These are phyloP conservation scores for Colletotrichum echinochloae DNA, from an alignment of 2,329 filamentous ascomycete species.

Conservation along the genomic window DNA sequence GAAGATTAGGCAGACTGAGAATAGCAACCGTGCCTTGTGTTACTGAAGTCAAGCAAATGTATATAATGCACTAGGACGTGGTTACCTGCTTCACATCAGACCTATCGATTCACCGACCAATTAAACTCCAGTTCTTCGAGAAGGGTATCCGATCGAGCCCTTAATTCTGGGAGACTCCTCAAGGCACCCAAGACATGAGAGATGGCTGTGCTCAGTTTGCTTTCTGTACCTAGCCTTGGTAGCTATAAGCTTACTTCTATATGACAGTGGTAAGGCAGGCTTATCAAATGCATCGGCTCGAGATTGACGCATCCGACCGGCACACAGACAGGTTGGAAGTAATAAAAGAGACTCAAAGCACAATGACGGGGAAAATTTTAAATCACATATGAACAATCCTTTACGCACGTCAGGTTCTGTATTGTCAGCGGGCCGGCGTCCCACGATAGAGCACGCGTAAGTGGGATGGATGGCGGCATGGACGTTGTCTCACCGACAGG, in stretches of 20 bases:
- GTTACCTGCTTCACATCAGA: neutral
- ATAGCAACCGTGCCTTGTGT: neutral
- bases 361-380: too few species aligned
- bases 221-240: too few species aligned
- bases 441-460: neutral
- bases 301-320: neutral
- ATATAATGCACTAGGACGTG: neutral
- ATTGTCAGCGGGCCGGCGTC: neutral
- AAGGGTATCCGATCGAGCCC: neutral
- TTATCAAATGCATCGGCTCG: neutral
- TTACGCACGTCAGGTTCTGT: too few species aligned
- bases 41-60: neutral
- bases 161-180: neutral
- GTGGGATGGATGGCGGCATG: neutral
- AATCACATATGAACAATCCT: neutral
- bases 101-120: neutral
- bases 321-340: too few species aligned
- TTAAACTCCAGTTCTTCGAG: neutral
- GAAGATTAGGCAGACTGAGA: neutral
- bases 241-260: too few species aligned
- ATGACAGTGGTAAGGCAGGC: neutral
- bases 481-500: constrained; percentile 7
- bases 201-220: neutral
- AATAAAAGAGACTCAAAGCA: neutral
- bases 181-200: neutral